Evolutionary conservation across 2,329 filamentous ascomycete species (phyloP), one percentile per base, ranked within the genome.

Genomic region (Coniochaeta sp.): DNA sequence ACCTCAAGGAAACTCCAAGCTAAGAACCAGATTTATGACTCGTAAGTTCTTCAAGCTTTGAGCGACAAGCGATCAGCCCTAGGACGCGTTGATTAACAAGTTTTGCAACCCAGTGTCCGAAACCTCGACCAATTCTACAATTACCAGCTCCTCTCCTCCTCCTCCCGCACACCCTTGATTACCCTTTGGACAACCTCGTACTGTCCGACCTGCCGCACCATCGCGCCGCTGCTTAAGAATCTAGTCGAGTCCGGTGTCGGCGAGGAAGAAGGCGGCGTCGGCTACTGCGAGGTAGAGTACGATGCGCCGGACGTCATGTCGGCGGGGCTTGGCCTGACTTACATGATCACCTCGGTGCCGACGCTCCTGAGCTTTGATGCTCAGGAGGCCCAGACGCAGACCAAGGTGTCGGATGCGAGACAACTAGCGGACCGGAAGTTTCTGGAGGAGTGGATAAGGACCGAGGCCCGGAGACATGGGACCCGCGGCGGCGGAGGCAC

Each of bases 101-200:
- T 47, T 3, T 22, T 24, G n/a, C 9, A 12, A 19, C 11, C 12
- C 60, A 86, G 84, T 40, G 78, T 86, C 65, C 83, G 82, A 63
- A 78, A 77, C 57, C 74, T 78, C 54, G 76, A 81, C 65, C 78
- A 83, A 63, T 80, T 87, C 69, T 71, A 79, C 67, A 82, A 79
- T 19, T 81, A 84, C 71, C 76, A 83, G 60, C 75, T 80, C n/a
- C 74, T 84, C 58, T 82, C 81, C 2, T 77, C 80, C 2, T 81
- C 81, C 6, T 74, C 81, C 6, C 76, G 79, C 50, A 78, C 72
- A 2, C 83, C 84, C 2, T 78, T 86, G n/a, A 67, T 87, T 60
- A 85, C 83, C 1, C 73, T 86, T 44, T 87, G 83, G 84, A 84
- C 82, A 0, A 77, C 83, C 0, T 81, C 81, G 8, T 86, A 79